A percentile compares a stretch with the other conserved stretches of the same genome.
These are phyloP conservation scores for Ganoderma leucocontextum DNA, from an alignment of 1,284 basidiomycete species.

Conservation along the genomic window DNA sequence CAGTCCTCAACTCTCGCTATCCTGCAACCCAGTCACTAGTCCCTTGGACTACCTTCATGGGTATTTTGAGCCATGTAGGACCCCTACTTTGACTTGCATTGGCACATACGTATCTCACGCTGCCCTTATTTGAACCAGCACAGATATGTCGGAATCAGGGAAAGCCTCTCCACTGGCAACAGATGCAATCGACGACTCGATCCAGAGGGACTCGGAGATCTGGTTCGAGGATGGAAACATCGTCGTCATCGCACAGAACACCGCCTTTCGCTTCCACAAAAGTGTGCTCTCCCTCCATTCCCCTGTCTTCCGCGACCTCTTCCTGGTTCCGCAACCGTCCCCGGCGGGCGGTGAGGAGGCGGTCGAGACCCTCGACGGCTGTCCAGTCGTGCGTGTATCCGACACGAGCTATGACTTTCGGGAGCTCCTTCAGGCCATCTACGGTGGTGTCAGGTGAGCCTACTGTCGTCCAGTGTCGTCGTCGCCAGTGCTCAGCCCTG, in stretches of 20 bases:
- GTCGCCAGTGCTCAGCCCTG: not conserved
- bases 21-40: too few relatives aligned
- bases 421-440: slow-evolving; percentile 16
- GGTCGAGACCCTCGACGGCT: slow-evolving; percentile 12
- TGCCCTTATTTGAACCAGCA: too few relatives aligned
- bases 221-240: slow-evolving; percentile 15
- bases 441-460: slow-evolving; percentile 12
- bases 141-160: too few relatives aligned
- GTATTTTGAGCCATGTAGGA: too few relatives aligned
- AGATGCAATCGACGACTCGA: too few relatives aligned
- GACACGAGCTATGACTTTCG: slow-evolving; percentile 23
- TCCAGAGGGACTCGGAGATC: too few relatives aligned
- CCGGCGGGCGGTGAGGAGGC: not conserved
- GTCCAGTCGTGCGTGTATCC: slow-evolving; percentile 17
- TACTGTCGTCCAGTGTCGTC: too few relatives aligned
- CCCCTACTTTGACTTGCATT: too few relatives aligned
- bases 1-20: too few relatives aligned
- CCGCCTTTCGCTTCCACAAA: slow-evolving; percentile 5
- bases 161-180: too few relatives aligned
- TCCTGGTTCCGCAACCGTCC: slow-evolving; percentile 12
- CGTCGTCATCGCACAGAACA: slow-evolving; percentile 4
- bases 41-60: too few relatives aligned
- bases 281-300: not conserved
- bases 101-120: too few relatives aligned
- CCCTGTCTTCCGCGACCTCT: slow-evolving; percentile 8